These are phyloP conservation scores for Lolium perenne DNA, from an alignment of 176 grass and related monocot species.

Conservation along the genomic window DNA sequence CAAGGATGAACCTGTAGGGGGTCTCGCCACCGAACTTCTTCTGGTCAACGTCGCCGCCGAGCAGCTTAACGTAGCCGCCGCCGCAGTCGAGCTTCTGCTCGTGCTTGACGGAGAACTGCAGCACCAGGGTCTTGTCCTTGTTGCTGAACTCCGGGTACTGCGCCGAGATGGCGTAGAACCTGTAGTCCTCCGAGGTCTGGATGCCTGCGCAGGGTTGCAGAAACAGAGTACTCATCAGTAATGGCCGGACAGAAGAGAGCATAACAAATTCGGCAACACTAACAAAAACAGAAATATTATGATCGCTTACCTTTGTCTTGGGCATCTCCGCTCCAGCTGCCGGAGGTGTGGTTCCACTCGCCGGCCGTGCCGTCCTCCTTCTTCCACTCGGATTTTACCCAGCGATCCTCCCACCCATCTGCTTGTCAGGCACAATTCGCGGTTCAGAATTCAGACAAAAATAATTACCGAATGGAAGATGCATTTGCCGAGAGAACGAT, in stretches of 20 bases:
- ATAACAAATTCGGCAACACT: neutral
- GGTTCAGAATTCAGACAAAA: neutral
- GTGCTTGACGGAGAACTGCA: conserved; percentile 95
- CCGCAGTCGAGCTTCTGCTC: conserved; percentile 98
- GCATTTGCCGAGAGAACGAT: neutral
- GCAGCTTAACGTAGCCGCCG: conserved; percentile 90
- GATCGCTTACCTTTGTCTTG: conserved; percentile 72
- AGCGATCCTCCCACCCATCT: conserved; percentile 90
- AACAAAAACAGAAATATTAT: neutral
- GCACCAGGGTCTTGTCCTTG: conserved; percentile 89
- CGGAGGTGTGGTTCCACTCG: conserved; percentile 90
- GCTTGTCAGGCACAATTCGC: neutral
- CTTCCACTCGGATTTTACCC: conserved; percentile 96
- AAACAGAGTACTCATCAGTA: too few species aligned
- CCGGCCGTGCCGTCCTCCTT: conserved; percentile 77
- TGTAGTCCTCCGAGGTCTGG: conserved; percentile 87
- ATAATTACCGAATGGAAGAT: neutral
- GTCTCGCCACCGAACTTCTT: conserved; percentile 98
- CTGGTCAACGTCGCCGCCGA: conserved; percentile 84
- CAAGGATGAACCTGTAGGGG: conserved; percentile 69
- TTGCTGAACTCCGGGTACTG: conserved; percentile 83
- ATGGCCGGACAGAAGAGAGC: too few species aligned
- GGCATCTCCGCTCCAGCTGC: conserved; percentile 82
- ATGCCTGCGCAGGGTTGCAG: conserved; percentile 55
- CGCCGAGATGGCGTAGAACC: conserved; percentile 94